Conservation (phyloP, 352 stramenopile genomes). For the Aphanomyces astaci region DNA sequence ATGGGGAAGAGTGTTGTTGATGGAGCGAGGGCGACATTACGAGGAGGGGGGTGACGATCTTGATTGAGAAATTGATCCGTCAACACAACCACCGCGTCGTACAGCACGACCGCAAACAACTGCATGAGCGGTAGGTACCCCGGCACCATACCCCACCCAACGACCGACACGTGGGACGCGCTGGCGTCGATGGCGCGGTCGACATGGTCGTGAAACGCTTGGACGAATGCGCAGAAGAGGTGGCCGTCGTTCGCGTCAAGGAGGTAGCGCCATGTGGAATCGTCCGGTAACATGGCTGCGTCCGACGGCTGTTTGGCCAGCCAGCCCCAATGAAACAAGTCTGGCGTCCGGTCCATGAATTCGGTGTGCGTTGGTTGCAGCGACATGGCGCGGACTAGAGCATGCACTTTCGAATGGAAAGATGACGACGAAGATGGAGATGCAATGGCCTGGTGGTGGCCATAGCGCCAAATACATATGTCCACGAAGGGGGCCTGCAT, state of each 20-base stretch:
- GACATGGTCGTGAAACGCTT: neutral
- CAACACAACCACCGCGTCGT: neutral
- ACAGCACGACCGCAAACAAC: conserved; percentile 3
- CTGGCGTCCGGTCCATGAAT: conserved; percentile 5
- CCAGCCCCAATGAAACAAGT: conserved; percentile 19
- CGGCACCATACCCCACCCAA: conserved; percentile 11
- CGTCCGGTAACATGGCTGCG: neutral
- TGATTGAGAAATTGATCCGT: too few relatives aligned
- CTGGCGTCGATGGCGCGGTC: neutral
- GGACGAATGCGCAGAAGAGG: conserved; percentile 7
- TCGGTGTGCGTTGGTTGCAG: neutral
- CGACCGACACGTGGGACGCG: neutral
- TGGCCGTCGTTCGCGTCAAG: conserved; percentile 8
- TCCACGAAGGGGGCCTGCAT: conserved; percentile 8
- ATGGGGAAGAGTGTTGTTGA: neutral
- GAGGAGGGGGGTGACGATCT: too few relatives aligned
- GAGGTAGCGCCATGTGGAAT: conserved; percentile 5
- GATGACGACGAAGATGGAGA: too few relatives aligned
- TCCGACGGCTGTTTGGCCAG: conserved; percentile 13
- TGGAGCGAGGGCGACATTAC: too few relatives aligned
- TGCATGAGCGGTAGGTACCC: conserved; percentile 11
- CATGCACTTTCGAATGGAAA: neutral
- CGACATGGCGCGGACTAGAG: neutral
- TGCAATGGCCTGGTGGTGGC: neutral
- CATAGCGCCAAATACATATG: conserved; percentile 5